Evolutionary conservation across 257 asterid genomes (phyloP), one percentile per base, ranked within the genome.

Genomic region (Fraxinus anomala): DNA sequence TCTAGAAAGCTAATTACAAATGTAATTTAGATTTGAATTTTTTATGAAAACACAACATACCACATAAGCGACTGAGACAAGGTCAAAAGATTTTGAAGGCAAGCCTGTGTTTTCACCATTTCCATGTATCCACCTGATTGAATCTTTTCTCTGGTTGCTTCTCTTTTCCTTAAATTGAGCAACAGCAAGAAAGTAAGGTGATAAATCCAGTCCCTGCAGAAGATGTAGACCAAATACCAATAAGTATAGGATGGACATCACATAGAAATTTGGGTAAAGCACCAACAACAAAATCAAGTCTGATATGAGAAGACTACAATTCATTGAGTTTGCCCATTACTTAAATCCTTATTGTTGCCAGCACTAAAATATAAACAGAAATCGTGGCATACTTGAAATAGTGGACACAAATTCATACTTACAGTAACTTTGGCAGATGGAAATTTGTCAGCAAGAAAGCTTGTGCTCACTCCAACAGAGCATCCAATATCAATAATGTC

Each of bases 181-280:
- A 78, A 94, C 99, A 68, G 99, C 89, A 72, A 92, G 87, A 82
- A 94, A 94, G 86, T 92, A 92, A 30, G 99, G 99, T 31, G 99
- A 94, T 40, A 94, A 86, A 82, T 94, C 99, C 74, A 94, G 85
- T 73, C 97, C 97, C 99, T 94, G 92, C 79, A 77, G 36, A 80
- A 74, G 24, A 76, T 67, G 47, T 68, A 78, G 34, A 33, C 69
- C 49, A 42, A 5, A 75, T 30, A 26, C 13, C 69, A 67, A 30
- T 34, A 19, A 70, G 17, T 42, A 72, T 39, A 76, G 47, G n/a
- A 77, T 10, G 26, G 36, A 30, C 42, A 47, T 34, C 10, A 23
- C 21, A 65, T 31, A 5, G 28, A n/a, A 47, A 47, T 14, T 1
- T 47, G 21, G 56, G 59, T 16, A 47, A 47, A 47, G 59, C 21